Evolutionary conservation across 2,329 filamentous ascomycete genomes (phyloP), one percentile per base, ranked within the genome.

Genomic region (Aspergillus jensenii): DNA sequence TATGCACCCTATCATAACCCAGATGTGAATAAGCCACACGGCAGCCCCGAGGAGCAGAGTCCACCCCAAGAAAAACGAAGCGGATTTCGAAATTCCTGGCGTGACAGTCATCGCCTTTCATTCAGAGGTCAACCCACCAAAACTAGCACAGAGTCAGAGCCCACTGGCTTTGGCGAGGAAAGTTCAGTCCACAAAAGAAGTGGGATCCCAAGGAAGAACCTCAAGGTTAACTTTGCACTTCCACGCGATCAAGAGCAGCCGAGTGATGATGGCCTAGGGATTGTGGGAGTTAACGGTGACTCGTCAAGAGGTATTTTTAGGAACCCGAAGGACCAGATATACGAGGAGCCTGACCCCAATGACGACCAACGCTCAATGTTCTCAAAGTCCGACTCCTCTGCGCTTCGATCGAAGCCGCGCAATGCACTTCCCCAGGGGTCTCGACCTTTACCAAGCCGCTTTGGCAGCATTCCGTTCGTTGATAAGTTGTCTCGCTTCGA

Each of bases 341-440:
- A 91, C 81, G 93, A 97, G 73, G 93, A 97, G 71, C 90, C 91
- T 31, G 58, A 67, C 58, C 60, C 66, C 59, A 60, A 62, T 60
- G 68, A 57, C 14, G 62, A 68, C 17, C 46, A 60, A 52, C 58
- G 62, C 65, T 71, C 53, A 55, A 62, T 58, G 56, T 66, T 64
- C 63, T 70, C 67, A 33, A 62, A 69, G 68, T 59, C 74, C 68
- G 53, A 70, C 40, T 71, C 70, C 7, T 78, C 80, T 17, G 80
- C 84, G 21, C 72, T 89, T 40, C 81, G 80, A 59, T 73, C 82
- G 50, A 87, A 87, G 66, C 76, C 83, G 44, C 87, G 85, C 61
- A 91, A 90, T 66, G 84, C 86, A 11, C 81, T 90, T 55, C 67
- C 78, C 73, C 73, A 74, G 68, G 68, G 71, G 46, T 68, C 68